Conservation (phyloP, 345 rosid species). For the Brassica nigra region DNA sequence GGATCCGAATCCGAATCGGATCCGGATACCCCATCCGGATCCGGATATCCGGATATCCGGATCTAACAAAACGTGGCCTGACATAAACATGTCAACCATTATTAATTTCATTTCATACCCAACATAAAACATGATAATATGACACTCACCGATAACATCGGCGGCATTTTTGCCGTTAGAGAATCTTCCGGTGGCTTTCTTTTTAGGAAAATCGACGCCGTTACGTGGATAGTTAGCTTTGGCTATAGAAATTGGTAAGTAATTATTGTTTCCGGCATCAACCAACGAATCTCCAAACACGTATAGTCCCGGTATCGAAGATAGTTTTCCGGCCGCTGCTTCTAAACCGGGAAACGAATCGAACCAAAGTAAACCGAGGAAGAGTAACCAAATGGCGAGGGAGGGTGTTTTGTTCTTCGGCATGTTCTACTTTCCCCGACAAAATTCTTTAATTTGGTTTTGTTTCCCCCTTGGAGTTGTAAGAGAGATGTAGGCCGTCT, state of each 20-base stretch:
- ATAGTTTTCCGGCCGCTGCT: slow-evolving; percentile 7
- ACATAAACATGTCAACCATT: neutral
- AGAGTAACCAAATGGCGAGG: slow-evolving; percentile 12
- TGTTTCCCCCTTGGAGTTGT: slow-evolving; percentile 11
- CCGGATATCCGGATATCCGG: too few relatives aligned
- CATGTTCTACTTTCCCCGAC: slow-evolving; percentile 19
- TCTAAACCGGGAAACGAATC: slow-evolving; percentile 25
- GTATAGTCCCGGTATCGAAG: slow-evolving; percentile 45
- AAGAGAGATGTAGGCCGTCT: slow-evolving; percentile 13
- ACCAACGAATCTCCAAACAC: slow-evolving; percentile 63
- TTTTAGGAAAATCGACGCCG: slow-evolving; percentile 55
- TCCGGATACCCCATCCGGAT: too few relatives aligned
- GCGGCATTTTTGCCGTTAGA: slow-evolving; percentile 61
- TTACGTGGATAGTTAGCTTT: slow-evolving; percentile 54
- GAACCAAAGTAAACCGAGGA: slow-evolving; percentile 29
- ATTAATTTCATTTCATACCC: neutral
- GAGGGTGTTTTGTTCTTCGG: slow-evolving; percentile 9
- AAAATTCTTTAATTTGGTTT: neutral
- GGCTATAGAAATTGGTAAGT: slow-evolving; percentile 37
- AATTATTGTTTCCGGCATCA: slow-evolving; percentile 60
- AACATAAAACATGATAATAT: neutral
- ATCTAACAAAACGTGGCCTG: neutral
- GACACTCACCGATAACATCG: slow-evolving; percentile 46
- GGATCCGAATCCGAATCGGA: too few relatives aligned
- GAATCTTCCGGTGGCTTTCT: slow-evolving; percentile 60